phyloP scores from a whole-genome alignment of 179 eudicot species.

The Silene noctiflora region DNA sequence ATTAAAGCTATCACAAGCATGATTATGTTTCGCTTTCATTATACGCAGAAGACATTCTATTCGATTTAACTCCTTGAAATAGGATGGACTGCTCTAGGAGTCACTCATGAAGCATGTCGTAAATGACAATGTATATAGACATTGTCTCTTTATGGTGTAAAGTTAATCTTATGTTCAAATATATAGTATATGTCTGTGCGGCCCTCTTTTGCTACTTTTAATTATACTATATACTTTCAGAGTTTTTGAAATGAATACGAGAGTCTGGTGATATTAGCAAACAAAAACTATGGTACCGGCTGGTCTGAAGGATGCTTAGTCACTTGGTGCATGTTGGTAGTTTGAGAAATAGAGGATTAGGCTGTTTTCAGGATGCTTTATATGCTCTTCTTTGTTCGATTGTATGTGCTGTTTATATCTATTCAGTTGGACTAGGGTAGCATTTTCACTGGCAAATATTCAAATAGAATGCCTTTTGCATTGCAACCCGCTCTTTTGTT shows the following conservation, averaged over 20 bases:
- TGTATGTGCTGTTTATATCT: background rate
- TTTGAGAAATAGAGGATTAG: background rate
- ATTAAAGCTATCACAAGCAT: background rate
- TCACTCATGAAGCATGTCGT: background rate
- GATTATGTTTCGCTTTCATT: background rate
- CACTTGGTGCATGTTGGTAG: no score
- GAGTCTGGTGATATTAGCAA: background rate
- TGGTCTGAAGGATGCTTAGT: no score
- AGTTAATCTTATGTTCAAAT: background rate
- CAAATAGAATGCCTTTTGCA: background rate
- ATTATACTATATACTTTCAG: no score
- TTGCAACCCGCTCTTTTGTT: background rate
- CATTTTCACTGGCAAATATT: background rate
- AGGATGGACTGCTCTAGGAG: background rate
- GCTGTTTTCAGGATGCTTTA: background rate
- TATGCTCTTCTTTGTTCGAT: background rate
- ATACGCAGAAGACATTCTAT: background rate
- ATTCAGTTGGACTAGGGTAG: background rate
- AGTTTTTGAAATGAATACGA: background rate
- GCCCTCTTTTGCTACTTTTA: no score
- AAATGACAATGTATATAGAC: background rate
- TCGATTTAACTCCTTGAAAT: background rate
- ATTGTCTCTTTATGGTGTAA: background rate
- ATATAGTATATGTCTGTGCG: background rate
- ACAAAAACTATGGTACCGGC: background rate